These are phyloP conservation scores for Trichosporon sp. DNA, from an alignment of 1,284 basidiomycete genomes.

Conservation along the genomic window DNA sequence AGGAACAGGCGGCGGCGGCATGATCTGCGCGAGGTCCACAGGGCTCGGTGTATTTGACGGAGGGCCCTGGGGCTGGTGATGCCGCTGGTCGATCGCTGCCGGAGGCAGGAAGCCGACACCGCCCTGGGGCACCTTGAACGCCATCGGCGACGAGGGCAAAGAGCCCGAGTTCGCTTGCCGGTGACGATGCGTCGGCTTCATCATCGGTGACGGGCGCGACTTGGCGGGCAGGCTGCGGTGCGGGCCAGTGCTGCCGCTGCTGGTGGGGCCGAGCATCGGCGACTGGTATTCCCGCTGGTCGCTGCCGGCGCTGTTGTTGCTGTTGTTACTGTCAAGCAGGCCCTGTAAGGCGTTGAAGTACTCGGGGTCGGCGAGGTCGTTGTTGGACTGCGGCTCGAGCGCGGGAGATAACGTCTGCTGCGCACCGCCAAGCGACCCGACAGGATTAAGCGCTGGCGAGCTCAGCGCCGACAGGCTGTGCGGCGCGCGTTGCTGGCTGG, in stretches of 20 bases:
- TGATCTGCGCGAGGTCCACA: slow-evolving; percentile 61
- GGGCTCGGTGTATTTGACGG: slow-evolving; percentile 62
- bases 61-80: slow-evolving; percentile 22
- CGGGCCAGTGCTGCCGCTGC: slow-evolving; percentile 28
- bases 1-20: slow-evolving; percentile 58
- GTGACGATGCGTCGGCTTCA: slow-evolving; percentile 44
- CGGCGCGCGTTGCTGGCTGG: slow-evolving; percentile 25
- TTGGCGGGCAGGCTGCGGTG: slow-evolving; percentile 40
- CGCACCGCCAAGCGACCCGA: slow-evolving; percentile 43
- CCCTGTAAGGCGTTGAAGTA: slow-evolving; percentile 39
- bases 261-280: slow-evolving; percentile 12
- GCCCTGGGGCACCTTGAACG: slow-evolving; percentile 20
- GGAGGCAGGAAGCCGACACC: slow-evolving; percentile 37
- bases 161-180: slow-evolving; percentile 16
- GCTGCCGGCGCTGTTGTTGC: slow-evolving; percentile 3
- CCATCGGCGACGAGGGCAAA: slow-evolving; percentile 32
- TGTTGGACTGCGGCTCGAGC: slow-evolving; percentile 31
- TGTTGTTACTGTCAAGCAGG: slow-evolving; percentile 26
- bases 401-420: slow-evolving; percentile 47
- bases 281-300: slow-evolving; percentile 14
- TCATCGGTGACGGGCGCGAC: slow-evolving; percentile 47
- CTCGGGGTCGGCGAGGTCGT: slow-evolving; percentile 39
- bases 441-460: slow-evolving; percentile 41
- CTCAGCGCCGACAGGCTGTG: slow-evolving; percentile 41
- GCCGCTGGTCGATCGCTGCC: slow-evolving; percentile 37